Percentiles rank a stretch among this genome's conserved stretches.
Evolutionary conservation across 495 filamentous ascomycete genomes (phyloP).

Genomic region (Penicillium riverlandense): DNA sequence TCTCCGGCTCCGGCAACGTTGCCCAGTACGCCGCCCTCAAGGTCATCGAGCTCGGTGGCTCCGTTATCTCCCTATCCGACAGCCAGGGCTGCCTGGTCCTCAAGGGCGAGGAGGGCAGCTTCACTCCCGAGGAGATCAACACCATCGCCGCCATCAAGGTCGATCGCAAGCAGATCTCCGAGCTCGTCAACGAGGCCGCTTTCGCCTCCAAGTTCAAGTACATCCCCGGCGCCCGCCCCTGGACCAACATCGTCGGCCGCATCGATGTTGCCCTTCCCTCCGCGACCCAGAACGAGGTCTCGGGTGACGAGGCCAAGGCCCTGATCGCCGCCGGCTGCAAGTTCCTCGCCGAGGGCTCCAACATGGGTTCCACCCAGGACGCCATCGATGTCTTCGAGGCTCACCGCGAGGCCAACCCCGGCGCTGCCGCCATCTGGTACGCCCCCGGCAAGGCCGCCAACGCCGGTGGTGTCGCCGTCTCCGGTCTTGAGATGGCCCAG

Average conservation of each 20-base stretch:
- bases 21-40: conserved; percentile 98
- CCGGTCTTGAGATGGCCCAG: conserved; percentile 98
- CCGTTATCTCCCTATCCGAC: conserved; percentile 90
- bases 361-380: conserved; percentile 97
- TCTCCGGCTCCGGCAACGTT: conserved; percentile 97
- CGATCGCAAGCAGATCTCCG: conserved; percentile 71
- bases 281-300: conserved; percentile 97
- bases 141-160: conserved; percentile 80
- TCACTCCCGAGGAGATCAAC: conserved; percentile 72
- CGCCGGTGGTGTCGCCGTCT: conserved; percentile 94
- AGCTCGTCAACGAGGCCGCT: conserved; percentile 42
- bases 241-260: conserved; percentile 70
- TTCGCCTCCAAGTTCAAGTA: conserved; percentile 73
- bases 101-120: conserved; percentile 47
- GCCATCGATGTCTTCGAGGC: conserved; percentile 94
- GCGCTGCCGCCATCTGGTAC: conserved; percentile 78
- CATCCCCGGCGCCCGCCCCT: conserved; percentile 81
- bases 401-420: conserved; percentile 60
- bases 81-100: conserved; percentile 77
- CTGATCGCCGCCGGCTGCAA: conserved; percentile 69
- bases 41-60: conserved; percentile 91
- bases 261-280: conserved; percentile 89
- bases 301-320: conserved; percentile 75
- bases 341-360: conserved; percentile 94
- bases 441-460: conserved; percentile 91